Base-by-base conservation (phyloP, 495 filamentous ascomycete genomes). In the Penicillium pulvis region DNA sequence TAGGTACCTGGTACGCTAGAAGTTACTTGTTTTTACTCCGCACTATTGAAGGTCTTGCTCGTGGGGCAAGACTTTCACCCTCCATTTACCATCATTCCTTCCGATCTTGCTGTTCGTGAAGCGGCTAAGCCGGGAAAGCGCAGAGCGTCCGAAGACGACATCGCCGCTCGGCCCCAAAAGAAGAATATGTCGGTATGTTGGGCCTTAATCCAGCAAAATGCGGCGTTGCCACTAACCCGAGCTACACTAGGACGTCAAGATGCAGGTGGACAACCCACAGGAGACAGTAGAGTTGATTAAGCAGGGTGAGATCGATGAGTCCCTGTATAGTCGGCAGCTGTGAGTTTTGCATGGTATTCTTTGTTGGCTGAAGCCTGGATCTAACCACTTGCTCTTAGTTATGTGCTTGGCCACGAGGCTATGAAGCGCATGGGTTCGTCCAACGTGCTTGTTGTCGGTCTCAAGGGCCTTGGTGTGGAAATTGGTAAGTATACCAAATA, bases 391-490 rank as follows among this genome's bases (percentile, higher is more conserved):
- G 19, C 53, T 49, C 19, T 56, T 45, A 84, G 82, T 47, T 96
- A 98, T 73, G 94, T 98, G 51, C 85, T 99, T 57, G 95, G 95
- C 31, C 95, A 98, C 75, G 95, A 99, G 79, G 95, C 95, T 53
- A 99, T 99, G 95, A 98, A 96, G 79, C 90, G 93, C 55, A 99
- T 99, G 95, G 83, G 92, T 71, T 89, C 92, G 50, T 98, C 95
- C 20, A 92, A 98, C 71, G 85, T 99, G 45, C 88, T 99, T 19
- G 84, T 99, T 52, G 90, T 92, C 52, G 95, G 95, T 53, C 76
- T 97, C 63, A 91, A 92, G 71, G 94, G 95, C 19, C 83, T 99
- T 33, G 95, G 95, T 76, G 92, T 97, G 49, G 95, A 99, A 76
- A 96, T 99, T 68, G 84, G 84, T 87, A 71, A 61, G 81, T 71